Percentiles rank a stretch among this genome's conserved stretches.
Evolutionary conservation across 2,329 filamentous ascomycete species (phyloP).

Genomic region (Coniochaeta ligniaria): DNA sequence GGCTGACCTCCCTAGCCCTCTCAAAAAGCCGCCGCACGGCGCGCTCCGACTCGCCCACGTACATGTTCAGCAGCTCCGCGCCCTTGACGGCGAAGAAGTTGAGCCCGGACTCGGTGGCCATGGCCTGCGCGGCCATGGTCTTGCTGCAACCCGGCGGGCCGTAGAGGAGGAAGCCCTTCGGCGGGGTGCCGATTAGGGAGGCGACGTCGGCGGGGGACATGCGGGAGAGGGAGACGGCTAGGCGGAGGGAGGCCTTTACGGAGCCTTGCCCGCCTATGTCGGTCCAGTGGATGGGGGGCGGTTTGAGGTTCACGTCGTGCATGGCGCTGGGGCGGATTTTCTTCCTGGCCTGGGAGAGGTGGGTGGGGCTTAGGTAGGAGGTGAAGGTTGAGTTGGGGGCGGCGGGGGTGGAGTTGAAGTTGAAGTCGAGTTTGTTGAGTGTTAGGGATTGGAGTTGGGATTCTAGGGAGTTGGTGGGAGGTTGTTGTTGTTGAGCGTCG

Average conservation of each 20-base stretch:
- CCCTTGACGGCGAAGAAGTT: conserved; percentile 96
- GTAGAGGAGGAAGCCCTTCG: conserved; percentile 82
- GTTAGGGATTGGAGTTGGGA: background rate
- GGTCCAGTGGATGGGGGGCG: conserved; percentile 76
- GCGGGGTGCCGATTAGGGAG: conserved; percentile 43
- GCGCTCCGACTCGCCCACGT: conserved; percentile 89
- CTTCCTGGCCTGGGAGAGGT: conserved; percentile 60
- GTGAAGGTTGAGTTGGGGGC: conserved; percentile 2
- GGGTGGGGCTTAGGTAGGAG: conserved; percentile 29
- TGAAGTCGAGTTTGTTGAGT: background rate
- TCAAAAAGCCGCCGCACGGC: conserved; percentile 79
- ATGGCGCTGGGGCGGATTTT: conserved; percentile 76
- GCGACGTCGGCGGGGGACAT: conserved; percentile 23
- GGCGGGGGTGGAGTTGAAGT: background rate
- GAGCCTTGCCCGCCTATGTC: conserved; percentile 81
- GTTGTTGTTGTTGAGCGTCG: conserved; percentile 17
- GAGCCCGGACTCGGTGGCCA: conserved; percentile 82
- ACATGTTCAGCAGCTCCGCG: conserved; percentile 91
- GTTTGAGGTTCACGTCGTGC: conserved; percentile 82
- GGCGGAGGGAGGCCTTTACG: conserved; percentile 57
- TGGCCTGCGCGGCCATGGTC: conserved; percentile 82
- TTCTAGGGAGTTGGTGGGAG: background rate
- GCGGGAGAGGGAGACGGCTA: conserved; percentile 36
- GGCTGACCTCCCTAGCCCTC: conserved; percentile 76
- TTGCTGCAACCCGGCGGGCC: conserved; percentile 93